Conservation (phyloP, 1,139 yeast species). For the Hyphopichia burtonii region DNA sequence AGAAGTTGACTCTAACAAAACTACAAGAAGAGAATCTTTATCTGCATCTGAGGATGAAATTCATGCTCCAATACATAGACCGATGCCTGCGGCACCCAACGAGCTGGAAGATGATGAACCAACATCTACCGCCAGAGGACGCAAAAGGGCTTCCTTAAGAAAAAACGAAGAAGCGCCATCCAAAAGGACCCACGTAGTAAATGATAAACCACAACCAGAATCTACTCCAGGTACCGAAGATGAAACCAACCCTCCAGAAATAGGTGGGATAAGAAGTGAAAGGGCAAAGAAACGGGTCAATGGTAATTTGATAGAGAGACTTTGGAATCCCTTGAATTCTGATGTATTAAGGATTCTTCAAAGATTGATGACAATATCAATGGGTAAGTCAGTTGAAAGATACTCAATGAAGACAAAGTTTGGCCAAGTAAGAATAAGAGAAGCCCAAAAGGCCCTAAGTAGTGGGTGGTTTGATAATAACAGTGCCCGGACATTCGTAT, state of each 20-base stretch:
- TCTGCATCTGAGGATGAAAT: too few relatives aligned
- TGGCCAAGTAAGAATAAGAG: constrained; percentile 13
- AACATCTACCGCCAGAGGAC: too few relatives aligned
- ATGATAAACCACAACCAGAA: not conserved
- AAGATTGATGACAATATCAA: constrained; percentile 28
- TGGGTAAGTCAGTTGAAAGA: constrained; percentile 30
- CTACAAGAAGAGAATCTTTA: too few relatives aligned
- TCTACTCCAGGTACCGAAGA: constrained; percentile 2
- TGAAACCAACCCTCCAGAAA: constrained; percentile 11
- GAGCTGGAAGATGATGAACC: too few relatives aligned
- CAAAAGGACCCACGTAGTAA: too few relatives aligned
- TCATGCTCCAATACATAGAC: too few relatives aligned
- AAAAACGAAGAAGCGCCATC: too few relatives aligned
- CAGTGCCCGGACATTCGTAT: constrained; percentile 27
- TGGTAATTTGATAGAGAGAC: constrained; percentile 30
- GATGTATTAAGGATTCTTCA: constrained; percentile 22
- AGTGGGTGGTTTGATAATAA: constrained; percentile 31
- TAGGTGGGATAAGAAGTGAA: constrained; percentile 12
- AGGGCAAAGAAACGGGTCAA: constrained; percentile 22
- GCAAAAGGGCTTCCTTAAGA: too few relatives aligned
- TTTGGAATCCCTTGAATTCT: constrained; percentile 34
- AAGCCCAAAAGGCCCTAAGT: constrained; percentile 27
- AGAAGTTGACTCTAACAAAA: too few relatives aligned
- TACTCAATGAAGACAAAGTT: constrained; percentile 13
- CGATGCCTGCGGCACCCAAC: too few relatives aligned